phyloP scores from a whole-genome alignment of 139 green algal genomes.

The Chlorella vulgaris region DNA sequence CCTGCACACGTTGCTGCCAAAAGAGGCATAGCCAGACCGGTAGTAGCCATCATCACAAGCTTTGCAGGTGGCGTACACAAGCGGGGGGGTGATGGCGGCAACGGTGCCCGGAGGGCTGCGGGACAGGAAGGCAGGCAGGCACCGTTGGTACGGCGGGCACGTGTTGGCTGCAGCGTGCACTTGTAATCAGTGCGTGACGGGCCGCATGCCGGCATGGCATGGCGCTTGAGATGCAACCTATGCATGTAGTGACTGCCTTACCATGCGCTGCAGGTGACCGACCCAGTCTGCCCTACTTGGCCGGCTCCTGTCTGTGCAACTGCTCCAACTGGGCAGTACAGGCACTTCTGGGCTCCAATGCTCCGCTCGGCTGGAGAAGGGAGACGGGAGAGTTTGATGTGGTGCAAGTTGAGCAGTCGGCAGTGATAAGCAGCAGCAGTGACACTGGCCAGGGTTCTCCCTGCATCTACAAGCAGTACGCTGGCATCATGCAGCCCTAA shows the following conservation, averaged over 20 bases:
- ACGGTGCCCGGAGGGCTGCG: constrained; percentile 5
- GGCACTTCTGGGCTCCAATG: neutral
- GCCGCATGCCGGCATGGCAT: too few species aligned
- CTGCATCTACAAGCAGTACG: too few species aligned
- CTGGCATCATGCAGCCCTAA: neutral
- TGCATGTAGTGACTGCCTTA: too few species aligned
- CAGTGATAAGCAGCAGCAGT: too few species aligned
- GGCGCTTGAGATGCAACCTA: too few species aligned
- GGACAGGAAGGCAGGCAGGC: neutral
- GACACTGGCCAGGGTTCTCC: too few species aligned
- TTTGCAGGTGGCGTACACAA: neutral
- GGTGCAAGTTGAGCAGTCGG: too few species aligned
- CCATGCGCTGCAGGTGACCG: neutral
- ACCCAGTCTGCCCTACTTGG: neutral
- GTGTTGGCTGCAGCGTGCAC: too few species aligned
- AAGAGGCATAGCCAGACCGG: neutral
- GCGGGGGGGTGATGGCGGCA: neutral
- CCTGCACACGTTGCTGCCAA: constrained; percentile 14
- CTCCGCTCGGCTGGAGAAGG: neutral
- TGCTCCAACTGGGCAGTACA: neutral
- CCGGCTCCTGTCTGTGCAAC: neutral
- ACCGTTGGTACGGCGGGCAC: too few species aligned
- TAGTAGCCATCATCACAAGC: constrained; percentile 15
- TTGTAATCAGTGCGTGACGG: too few species aligned
- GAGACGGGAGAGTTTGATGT: neutral